Base-by-base conservation (phyloP, 2,329 filamentous ascomycete species). In the Alternaria tenuissima region DNA sequence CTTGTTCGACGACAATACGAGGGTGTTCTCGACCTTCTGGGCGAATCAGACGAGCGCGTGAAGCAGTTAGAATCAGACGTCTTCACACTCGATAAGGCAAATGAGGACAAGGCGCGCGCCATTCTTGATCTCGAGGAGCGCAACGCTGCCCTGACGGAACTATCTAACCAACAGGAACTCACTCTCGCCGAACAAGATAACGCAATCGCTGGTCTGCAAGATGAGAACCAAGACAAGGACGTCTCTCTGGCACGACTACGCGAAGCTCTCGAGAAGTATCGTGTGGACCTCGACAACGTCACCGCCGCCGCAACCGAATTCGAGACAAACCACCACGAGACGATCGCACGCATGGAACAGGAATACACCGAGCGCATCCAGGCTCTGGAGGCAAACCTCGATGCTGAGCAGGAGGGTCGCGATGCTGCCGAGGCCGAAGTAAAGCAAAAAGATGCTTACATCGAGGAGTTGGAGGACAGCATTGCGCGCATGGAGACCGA, bases 391-490 rank as follows among this genome's bases (percentile, higher is more conserved):
- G 67, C 65, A 11, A 71, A 77, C 16, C 72, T 82, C 14, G 73
- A 72, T 12, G 70, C 65, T 8, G 79, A 82, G 67, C 71, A 64
- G n/a, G 70, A 75, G 9, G 71, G 72, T 8, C 81, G 79, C 42
- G 71, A 72, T 11, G 63, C 70, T 43, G 80, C 79, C 5, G 80
- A 83, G 63, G 68, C 68, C 16, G 75, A 80, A n/a, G 71, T 72
- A 4, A 69, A 74, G 22, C 75, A 80, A 43, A 80, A 80, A 65
- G 69, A 74, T 7, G 70, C 71, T 7, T 71, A 72, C 48, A 81
- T 82, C 46, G 75, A 78, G 12, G 71, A 75, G 16, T 71, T 83
- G 11, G 78, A 82, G 59, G 64, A 68, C 6, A 75, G 75, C 41
- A 69, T 82, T 26, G 70, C 77, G 42, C 62, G 69, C 38, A 66